Conservation (phyloP, 805 yeast genomes). For the Suhomyces vadensis region DNA sequence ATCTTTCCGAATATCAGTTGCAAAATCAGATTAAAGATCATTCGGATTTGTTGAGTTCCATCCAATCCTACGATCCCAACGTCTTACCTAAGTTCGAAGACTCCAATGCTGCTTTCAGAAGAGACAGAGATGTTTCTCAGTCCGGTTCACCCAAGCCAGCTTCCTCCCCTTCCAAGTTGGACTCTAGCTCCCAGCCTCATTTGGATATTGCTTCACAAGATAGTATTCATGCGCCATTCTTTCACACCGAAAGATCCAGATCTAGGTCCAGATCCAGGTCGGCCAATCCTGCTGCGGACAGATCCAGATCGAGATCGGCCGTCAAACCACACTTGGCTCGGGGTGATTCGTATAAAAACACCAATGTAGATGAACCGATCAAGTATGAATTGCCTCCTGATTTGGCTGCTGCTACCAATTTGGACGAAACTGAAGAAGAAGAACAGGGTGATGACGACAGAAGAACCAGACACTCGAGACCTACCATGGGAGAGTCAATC, state of each 20-base stretch:
- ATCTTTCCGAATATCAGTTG: constrained; percentile 46
- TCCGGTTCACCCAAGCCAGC: background rate
- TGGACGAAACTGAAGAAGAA: constrained; percentile 22
- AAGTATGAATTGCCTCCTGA: constrained; percentile 46
- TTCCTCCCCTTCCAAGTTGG: constrained; percentile 3
- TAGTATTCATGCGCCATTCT: constrained; percentile 32
- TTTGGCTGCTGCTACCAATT: constrained; percentile 18
- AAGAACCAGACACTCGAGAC: constrained; percentile 40
- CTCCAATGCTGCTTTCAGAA: background rate
- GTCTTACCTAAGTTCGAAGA: constrained; percentile 24
- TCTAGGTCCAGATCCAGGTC: constrained; percentile 17
- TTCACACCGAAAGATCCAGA: constrained; percentile 27
- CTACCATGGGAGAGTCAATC: constrained; percentile 46
- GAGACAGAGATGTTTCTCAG: background rate
- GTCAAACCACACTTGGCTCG: constrained; percentile 66
- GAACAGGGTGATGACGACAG: constrained; percentile 38
- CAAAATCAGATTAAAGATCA: constrained; percentile 41
- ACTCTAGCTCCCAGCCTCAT: background rate
- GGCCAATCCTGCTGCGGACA: constrained; percentile 12
- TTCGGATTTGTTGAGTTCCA: constrained; percentile 33
- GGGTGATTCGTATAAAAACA: constrained; percentile 73
- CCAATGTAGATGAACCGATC: constrained; percentile 47
- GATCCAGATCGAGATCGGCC: constrained; percentile 31
- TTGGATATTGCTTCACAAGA: constrained; percentile 9
- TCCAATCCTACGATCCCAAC: constrained; percentile 39